Percentiles rank a stretch among this genome's conserved stretches.
Conservation (phyloP, 108 stramenopile genomes). For the Cylindrotheca fusiformis region DNA sequence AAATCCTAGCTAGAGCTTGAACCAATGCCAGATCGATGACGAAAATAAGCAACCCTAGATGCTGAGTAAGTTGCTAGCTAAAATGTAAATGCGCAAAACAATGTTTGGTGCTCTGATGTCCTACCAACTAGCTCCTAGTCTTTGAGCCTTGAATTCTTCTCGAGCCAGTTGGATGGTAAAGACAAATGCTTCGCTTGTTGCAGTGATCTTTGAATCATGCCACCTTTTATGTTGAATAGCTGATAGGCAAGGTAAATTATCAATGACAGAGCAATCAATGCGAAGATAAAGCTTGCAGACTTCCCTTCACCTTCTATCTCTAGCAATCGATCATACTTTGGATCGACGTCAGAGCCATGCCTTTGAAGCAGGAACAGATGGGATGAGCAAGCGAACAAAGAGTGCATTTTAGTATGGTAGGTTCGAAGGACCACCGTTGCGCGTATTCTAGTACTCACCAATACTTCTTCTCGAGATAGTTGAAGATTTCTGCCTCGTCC, state of each 20-base stretch:
- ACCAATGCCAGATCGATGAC: too few relatives aligned
- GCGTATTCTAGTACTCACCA: conserved; percentile 34
- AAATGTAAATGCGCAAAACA: too few relatives aligned
- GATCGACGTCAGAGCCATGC: conserved; percentile 29
- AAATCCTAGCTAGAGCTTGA: too few relatives aligned
- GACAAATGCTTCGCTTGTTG: conserved; percentile 3
- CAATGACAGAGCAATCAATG: conserved; percentile 15
- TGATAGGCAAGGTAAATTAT: conserved; percentile 15
- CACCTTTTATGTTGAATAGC: conserved; percentile 1
- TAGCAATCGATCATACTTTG: conserved; percentile 23
- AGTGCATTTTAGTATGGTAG: not conserved
- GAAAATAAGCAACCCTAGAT: too few relatives aligned
- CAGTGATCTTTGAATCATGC: conserved; percentile 13
- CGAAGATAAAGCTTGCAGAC: not conserved
- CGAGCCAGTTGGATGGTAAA: not conserved
- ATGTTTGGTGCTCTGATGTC: too few relatives aligned
- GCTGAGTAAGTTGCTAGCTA: too few relatives aligned
- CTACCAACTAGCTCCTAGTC: too few relatives aligned
- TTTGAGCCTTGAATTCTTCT: not conserved
- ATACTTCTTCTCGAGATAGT: conserved; percentile 37
- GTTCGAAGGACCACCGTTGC: not conserved
- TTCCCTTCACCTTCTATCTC: conserved; percentile 4
- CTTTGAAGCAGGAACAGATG: not conserved
- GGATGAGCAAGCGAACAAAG: not conserved
- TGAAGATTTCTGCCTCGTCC: conserved; percentile 47